Conservation (phyloP, 164 flowering plant genomes). For the Hamamelis virginiana region DNA sequence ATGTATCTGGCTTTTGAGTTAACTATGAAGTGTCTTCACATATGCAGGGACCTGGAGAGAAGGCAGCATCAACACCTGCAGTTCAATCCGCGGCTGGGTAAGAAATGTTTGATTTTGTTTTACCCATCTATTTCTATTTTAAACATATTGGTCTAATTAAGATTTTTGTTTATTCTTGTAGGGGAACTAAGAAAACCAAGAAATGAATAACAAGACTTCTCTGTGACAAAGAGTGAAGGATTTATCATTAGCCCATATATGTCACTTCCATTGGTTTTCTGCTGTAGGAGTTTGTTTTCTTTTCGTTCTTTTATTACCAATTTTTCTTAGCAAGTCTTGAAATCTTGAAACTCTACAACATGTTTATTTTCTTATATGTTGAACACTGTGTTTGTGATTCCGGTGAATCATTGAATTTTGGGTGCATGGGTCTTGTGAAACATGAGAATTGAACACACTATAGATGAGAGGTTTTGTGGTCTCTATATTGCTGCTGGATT, state of each 20-base stretch:
- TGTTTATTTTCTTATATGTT: neutral
- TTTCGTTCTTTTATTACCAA: neutral
- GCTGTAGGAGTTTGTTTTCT: slow-evolving; percentile 6
- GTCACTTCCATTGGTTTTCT: slow-evolving; percentile 7
- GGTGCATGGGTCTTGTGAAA: neutral
- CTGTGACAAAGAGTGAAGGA: neutral
- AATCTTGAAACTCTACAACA: slow-evolving; percentile 6
- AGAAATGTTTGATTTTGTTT: slow-evolving; percentile 5
- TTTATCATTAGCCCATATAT: neutral
- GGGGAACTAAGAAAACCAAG: slow-evolving; percentile 45
- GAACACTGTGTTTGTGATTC: slow-evolving; percentile 3
- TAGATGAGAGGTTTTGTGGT: neutral
- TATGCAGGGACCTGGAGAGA: slow-evolving; percentile 36
- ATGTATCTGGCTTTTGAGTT: neutral
- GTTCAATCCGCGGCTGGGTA: slow-evolving; percentile 31
- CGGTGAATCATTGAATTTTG: neutral
- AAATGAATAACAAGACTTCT: slow-evolving; percentile 21
- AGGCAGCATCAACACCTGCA: slow-evolving; percentile 22
- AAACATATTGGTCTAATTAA: neutral
- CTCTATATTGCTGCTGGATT: neutral
- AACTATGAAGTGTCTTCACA: neutral
- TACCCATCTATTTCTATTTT: neutral
- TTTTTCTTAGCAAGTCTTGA: slow-evolving; percentile 5
- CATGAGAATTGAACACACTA: neutral
- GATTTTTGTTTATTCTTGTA: slow-evolving; percentile 1